Conservation (phyloP, 495 filamentous ascomycete species). For the Tuber brumale region DNA sequence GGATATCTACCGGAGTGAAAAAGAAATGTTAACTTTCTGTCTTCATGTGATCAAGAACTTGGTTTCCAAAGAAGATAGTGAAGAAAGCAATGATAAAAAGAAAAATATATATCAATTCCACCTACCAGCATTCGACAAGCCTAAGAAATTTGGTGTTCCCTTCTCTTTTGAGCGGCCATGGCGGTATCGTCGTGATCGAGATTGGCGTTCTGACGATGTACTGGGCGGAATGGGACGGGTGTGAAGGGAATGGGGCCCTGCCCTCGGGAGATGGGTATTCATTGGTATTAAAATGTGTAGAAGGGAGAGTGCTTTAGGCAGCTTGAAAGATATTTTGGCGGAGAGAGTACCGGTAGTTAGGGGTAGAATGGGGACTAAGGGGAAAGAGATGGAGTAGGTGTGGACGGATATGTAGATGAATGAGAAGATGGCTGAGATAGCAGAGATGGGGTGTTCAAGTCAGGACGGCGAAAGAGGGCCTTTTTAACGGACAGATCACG, state of each 20-base stretch:
- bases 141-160: slow-evolving; percentile 29
- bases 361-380: not conserved
- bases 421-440: not conserved
- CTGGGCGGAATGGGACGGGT: not conserved
- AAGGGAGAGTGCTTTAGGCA: not conserved
- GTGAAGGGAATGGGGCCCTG: slow-evolving; percentile 20
- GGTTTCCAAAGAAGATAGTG: not conserved
- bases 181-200: slow-evolving; percentile 34
- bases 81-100: slow-evolving; percentile 6
- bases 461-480: slow-evolving; percentile 17
- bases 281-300: slow-evolving; percentile 23
- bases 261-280: slow-evolving; percentile 32
- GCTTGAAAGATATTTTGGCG: not conserved
- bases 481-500: slow-evolving; percentile 24
- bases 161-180: slow-evolving; percentile 33
- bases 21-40: slow-evolving; percentile 12
- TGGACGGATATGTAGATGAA: not conserved
- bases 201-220: slow-evolving; percentile 26
- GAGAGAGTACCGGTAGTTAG: not conserved
- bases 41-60: not conserved
- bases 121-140: slow-evolving; percentile 30
- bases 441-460: slow-evolving; percentile 1
- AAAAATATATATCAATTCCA: slow-evolving; percentile 13
- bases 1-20: slow-evolving; percentile 27
- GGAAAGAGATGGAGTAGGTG: not conserved